These are phyloP conservation scores for Fusarium camptoceras DNA, from an alignment of 2,329 filamentous ascomycete species.

Conservation along the genomic window DNA sequence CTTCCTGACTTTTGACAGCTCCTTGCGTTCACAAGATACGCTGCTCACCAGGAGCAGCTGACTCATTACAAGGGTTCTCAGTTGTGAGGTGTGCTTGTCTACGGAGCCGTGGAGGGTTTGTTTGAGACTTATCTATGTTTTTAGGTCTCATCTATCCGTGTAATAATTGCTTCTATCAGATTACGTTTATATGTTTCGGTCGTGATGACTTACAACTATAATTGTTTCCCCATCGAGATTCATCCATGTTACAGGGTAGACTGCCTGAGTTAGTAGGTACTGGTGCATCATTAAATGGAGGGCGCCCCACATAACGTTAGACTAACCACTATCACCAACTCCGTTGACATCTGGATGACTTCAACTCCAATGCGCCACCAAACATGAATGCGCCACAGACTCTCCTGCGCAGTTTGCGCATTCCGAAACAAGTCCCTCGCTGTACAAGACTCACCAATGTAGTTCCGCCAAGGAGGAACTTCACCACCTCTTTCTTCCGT, in stretches of 20 bases:
- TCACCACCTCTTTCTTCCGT: conserved; percentile 37
- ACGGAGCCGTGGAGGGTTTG: neutral
- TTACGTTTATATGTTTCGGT: neutral
- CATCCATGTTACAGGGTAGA: neutral
- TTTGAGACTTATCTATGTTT: neutral
- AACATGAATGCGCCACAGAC: conserved; percentile 46
- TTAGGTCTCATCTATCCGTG: neutral
- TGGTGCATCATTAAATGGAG: neutral
- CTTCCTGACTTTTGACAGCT: neutral
- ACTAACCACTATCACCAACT: conserved; percentile 30
- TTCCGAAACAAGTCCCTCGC: conserved; percentile 19
- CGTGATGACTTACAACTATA: neutral
- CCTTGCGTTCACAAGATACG: neutral
- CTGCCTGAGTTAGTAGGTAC: neutral
- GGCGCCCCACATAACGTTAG: neutral
- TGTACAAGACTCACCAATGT: conserved; percentile 23
- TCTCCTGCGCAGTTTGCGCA: conserved; percentile 46
- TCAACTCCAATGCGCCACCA: conserved; percentile 22
- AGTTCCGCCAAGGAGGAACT: conserved; percentile 24
- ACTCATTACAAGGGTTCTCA: neutral
- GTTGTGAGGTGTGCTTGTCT: neutral
- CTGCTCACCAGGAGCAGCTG: neutral
- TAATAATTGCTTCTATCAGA: neutral
- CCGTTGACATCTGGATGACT: neutral
- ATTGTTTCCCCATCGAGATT: neutral